Base-by-base conservation (phyloP, 73 alveolate species). In the Stentor roeselii region DNA sequence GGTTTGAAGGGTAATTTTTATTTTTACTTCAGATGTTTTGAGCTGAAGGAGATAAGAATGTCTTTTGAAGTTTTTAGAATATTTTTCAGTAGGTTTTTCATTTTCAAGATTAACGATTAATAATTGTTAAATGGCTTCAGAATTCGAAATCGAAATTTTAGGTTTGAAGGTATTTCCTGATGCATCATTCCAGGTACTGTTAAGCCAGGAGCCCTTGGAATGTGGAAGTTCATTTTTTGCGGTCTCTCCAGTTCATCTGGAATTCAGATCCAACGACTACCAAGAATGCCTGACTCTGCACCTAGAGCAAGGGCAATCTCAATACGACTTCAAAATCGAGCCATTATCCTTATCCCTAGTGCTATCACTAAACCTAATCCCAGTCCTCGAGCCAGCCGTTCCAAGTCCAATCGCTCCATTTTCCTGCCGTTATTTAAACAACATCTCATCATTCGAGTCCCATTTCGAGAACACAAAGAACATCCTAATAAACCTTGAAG, bases 61-160 rank as follows among this genome's bases (percentile, higher is more conserved):
- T n/a, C n/a, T n/a, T n/a, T n/a, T n/a, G n/a, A n/a, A n/a, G n/a
- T n/a, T n/a, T n/a, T n/a, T n/a, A n/a, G n/a, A n/a, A n/a, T n/a
- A n/a, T n/a, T n/a, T n/a, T n/a, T n/a, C n/a, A n/a, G n/a, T n/a
- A n/a, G n/a, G n/a, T n/a, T n/a, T n/a, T n/a, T n/a, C n/a, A n/a
- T n/a, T n/a, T n/a, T n/a, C n/a, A n/a, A n/a, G n/a, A n/a, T n/a
- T n/a, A n/a, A n/a, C n/a, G n/a, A n/a, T n/a, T n/a, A 50, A 50
- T 50, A 50, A 50, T 50, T 50, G 67, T 50, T 50, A 50, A 50
- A 50, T 50, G 67, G 67, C 67, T 50, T 50, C 67, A 50, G 67
- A 50, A 50, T 50, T 11, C 21, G 67, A 50, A 50, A 50, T 50
- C 67, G 67, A 50, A 50, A 50, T 50, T 50, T 6, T 6, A 21